A percentile compares a stretch with the other conserved stretches of the same genome.
Evolutionary conservation across 208 protist genomes (phyloP).

Genomic region (Lotmaria passim): DNA sequence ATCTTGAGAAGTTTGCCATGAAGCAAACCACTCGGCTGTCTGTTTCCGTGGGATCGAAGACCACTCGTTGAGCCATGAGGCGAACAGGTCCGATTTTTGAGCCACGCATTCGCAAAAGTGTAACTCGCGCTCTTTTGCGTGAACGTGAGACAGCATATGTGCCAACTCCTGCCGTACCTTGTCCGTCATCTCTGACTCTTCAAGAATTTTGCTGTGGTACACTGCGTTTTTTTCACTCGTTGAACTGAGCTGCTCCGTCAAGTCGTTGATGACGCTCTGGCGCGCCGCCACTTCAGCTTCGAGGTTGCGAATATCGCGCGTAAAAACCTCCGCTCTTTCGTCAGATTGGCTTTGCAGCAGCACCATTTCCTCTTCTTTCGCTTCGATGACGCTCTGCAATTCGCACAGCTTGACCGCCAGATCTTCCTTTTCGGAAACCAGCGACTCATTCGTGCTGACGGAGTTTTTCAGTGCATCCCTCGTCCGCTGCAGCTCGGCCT

Average conservation of each 20-base stretch:
- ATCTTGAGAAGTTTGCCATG: slow-evolving; percentile 1
- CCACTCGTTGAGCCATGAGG: slow-evolving; percentile 1
- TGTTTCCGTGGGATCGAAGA: not conserved
- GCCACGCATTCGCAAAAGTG: slow-evolving; percentile 1
- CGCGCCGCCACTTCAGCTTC: slow-evolving; percentile 55
- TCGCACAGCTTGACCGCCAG: slow-evolving; percentile 24
- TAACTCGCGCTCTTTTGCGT: slow-evolving; percentile 10
- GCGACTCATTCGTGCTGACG: not conserved
- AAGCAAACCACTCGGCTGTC: not conserved
- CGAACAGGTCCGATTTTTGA: slow-evolving; percentile 22
- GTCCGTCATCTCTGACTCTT: slow-evolving; percentile 47
- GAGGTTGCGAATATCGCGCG: slow-evolving; percentile 44
- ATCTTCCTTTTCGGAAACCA: slow-evolving; percentile 27
- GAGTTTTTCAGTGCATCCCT: slow-evolving; percentile 40
- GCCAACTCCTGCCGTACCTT: slow-evolving; percentile 36
- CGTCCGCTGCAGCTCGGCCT: slow-evolving; percentile 51
- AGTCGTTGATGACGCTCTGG: slow-evolving; percentile 64
- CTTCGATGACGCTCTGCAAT: slow-evolving; percentile 32
- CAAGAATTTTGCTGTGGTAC: slow-evolving; percentile 60
- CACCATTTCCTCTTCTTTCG: slow-evolving; percentile 69
- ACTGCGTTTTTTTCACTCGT: slow-evolving; percentile 59
- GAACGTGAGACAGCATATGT: slow-evolving; percentile 4
- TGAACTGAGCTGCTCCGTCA: slow-evolving; percentile 66
- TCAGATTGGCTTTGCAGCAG: slow-evolving; percentile 52
- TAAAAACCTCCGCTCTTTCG: slow-evolving; percentile 45